Base-by-base conservation (phyloP, 805 yeast species). In the Saturnispora serradocipensis region DNA sequence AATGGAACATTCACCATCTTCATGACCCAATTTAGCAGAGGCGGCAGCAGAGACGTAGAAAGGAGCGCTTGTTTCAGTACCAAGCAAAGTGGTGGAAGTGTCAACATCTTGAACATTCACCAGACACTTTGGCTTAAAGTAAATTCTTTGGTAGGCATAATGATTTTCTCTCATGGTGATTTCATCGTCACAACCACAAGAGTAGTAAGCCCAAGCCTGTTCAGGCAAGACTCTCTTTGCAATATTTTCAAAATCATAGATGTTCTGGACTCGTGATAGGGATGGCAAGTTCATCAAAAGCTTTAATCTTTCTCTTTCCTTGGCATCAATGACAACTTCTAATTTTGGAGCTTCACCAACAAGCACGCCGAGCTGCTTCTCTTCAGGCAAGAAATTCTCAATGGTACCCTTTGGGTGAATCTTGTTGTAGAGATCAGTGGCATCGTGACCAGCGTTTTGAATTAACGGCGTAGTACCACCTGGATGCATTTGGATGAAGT, bases 1-100 rank as follows among this genome's bases (percentile, higher is more conserved):
- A 56, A 90, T 76, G 13, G 84, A 88, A 54, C 80, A 78, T 67
- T 91, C 97, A 53, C 98, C 98, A 45, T 88, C 96, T 5, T 88
- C 88, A 61, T 91, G 95, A 4, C 97, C 98, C 58, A 91, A 75
- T 62, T 82, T 85, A 39, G 95, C 96, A 55, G 89, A 73, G 0
- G 97, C 97, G 4, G 97, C 88, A 2, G 97, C 97, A 36, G 93
- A 77, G 52, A 84, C 80, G 64, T 90, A 90, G 65, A 90, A 88
- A 13, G 98, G 98, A 16, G 81, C 86, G 22, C 77, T 70, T 1
- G 81, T 72, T 49, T 74, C 70, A 18, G 77, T 62, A n/a, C 97
- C 97, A 36, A 91, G 72, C 79, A 90, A 78, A 8, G 78, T 74
- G 8, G 95, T 82, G 5, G 83, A 65, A 28, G 80, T 65, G 61